A percentile compares a stretch with the other conserved stretches of the same genome.
Evolutionary conservation across 2,329 filamentous ascomycete genomes (phyloP).

Genomic region (Aspergillus eucalypticola): DNA sequence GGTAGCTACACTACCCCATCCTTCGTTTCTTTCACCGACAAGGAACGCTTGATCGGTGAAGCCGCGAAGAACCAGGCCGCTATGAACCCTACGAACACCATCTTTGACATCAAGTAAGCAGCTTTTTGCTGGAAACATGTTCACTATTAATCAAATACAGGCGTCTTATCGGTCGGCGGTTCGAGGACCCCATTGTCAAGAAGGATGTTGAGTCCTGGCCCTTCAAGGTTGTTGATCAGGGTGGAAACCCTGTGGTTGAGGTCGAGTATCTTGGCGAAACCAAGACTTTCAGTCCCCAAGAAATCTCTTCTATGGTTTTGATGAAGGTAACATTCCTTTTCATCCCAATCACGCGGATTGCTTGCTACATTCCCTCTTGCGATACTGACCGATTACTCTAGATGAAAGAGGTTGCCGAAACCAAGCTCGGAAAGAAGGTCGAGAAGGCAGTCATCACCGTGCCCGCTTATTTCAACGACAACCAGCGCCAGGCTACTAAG

Average conservation of each 20-base stretch:
- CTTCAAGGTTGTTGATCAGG: slow-evolving; percentile 94
- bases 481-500: slow-evolving; percentile 99
- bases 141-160: slow-evolving; percentile 48
- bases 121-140: not conserved
- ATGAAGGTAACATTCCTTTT: slow-evolving; percentile 69
- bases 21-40: slow-evolving; percentile 97
- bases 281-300: slow-evolving; percentile 96
- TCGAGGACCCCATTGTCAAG: slow-evolving; percentile 94
- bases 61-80: slow-evolving; percentile 99
- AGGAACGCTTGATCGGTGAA: slow-evolving; percentile 99
- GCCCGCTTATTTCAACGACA: slow-evolving; percentile 99
- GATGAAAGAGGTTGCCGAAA: slow-evolving; percentile 99
- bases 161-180: slow-evolving; percentile 96
- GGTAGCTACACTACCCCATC: slow-evolving; percentile 98
- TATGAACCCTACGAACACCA: slow-evolving; percentile 97
- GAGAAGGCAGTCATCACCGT: slow-evolving; percentile 99
- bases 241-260: slow-evolving; percentile 85
- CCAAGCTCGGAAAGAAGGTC: slow-evolving; percentile 97
- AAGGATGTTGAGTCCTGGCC: slow-evolving; percentile 99
- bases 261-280: slow-evolving; percentile 93
- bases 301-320: slow-evolving; percentile 98
- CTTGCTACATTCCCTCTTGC: not conserved
- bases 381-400: slow-evolving; percentile 37
- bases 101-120: slow-evolving; percentile 97
- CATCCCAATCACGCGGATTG: slow-evolving; percentile 1